Percentiles rank a stretch among this genome's conserved stretches.
These are phyloP conservation scores for Penicillium hesseltinei DNA, from an alignment of 2,329 filamentous ascomycete species.

Conservation along the genomic window DNA sequence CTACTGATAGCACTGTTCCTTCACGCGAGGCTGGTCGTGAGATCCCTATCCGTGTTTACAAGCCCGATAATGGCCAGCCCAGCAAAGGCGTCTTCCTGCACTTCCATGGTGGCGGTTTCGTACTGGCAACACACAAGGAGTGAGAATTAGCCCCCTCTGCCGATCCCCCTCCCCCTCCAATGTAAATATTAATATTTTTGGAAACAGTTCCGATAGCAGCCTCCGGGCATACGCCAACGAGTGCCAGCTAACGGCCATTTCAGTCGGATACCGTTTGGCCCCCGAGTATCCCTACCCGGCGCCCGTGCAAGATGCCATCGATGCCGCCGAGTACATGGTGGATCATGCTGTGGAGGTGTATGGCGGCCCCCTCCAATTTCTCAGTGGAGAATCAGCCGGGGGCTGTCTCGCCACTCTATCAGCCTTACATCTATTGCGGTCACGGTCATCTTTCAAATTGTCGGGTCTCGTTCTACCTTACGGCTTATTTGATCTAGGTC, in stretches of 20 bases:
- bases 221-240: slow-evolving; percentile 53
- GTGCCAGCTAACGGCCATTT: slow-evolving; percentile 51
- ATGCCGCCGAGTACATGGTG: not conserved
- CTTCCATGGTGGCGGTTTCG: slow-evolving; percentile 55
- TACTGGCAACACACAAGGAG: slow-evolving; percentile 28
- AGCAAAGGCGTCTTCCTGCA: slow-evolving; percentile 52
- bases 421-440: not conserved
- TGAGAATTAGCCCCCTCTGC: not conserved
- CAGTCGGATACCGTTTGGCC: slow-evolving; percentile 59
- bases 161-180: not conserved
- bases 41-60: slow-evolving; percentile 55
- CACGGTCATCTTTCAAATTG: not conserved
- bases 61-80: slow-evolving; percentile 45
- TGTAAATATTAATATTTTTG: not conserved
- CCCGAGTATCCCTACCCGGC: slow-evolving; percentile 61
- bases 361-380: not conserved
- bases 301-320: not conserved
- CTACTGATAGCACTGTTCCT: slow-evolving; percentile 49
- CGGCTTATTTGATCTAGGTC: not conserved
- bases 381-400: not conserved
- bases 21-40: slow-evolving; percentile 52
- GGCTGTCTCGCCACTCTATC: not conserved
- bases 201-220: slow-evolving; percentile 44
- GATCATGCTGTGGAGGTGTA: not conserved
- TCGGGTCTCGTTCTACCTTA: not conserved